These are phyloP conservation scores for Malassezia restricta DNA, from an alignment of 1,284 basidiomycete species.

Conservation along the genomic window DNA sequence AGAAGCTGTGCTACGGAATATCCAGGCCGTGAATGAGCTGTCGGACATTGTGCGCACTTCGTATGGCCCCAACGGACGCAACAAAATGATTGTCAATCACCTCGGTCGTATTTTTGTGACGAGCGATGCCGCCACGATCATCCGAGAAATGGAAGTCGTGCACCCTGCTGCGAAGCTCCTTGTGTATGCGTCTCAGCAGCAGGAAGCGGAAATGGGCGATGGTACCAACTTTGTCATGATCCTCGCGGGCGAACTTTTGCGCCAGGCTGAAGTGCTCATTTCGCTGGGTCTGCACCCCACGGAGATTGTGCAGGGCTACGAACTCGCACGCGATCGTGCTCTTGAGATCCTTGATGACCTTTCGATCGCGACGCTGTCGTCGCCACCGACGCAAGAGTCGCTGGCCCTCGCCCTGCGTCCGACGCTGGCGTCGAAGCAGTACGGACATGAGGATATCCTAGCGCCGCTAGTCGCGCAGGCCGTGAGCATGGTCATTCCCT, in stretches of 20 bases:
- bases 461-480: conserved; percentile 82
- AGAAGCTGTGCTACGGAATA: conserved; percentile 75
- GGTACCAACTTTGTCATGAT: conserved; percentile 91
- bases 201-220: conserved; percentile 95
- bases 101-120: conserved; percentile 91
- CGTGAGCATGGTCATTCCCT: conserved; percentile 49
- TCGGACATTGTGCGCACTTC: conserved; percentile 90
- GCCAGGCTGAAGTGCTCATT: conserved; percentile 81
- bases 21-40: conserved; percentile 83
- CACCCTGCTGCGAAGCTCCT: conserved; percentile 94
- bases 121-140: conserved; percentile 96
- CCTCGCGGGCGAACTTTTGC: conserved; percentile 85
- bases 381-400: conserved; percentile 64
- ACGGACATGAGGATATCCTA: conserved; percentile 76
- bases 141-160: conserved; percentile 92
- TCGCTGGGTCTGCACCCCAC: conserved; percentile 94
- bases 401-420: conserved; percentile 74
- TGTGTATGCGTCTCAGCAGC: conserved; percentile 93
- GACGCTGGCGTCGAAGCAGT: conserved; percentile 91
- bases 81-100: conserved; percentile 53
- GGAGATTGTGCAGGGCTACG: conserved; percentile 77
- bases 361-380: conserved; percentile 53
- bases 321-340: conserved; percentile 76
- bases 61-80: conserved; percentile 76
- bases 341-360: conserved; percentile 67